Conservation (phyloP, 2,329 filamentous ascomycete species). For the Venturia aucupariae region DNA sequence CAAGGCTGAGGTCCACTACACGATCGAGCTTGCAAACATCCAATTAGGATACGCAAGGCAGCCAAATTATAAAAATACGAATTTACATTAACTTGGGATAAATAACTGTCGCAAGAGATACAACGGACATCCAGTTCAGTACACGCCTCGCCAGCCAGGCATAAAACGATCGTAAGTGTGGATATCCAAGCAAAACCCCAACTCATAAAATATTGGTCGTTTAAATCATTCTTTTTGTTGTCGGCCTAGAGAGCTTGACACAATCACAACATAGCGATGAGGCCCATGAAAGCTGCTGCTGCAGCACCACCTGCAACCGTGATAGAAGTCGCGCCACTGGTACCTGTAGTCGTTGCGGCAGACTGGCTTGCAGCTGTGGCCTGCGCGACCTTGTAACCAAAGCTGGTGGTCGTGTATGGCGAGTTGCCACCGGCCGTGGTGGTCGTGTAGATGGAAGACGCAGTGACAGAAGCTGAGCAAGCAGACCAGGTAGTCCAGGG, state of each 20-base stretch:
- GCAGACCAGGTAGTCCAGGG: conserved; percentile 16
- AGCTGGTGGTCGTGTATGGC: conserved; percentile 13
- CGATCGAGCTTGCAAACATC: no score
- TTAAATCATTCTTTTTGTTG: background rate
- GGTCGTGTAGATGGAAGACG: conserved; percentile 15
- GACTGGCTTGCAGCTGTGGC: background rate
- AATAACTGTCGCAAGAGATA: background rate
- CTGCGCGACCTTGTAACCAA: conserved; percentile 14
- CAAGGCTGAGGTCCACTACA: no score
- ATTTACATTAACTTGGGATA: background rate
- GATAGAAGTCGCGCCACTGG: background rate
- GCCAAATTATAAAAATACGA: background rate
- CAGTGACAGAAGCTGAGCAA: conserved; percentile 14
- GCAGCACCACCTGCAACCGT: conserved; percentile 10
- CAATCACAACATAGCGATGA: background rate
- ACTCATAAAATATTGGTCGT: background rate
- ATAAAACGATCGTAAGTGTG: conserved; percentile 6
- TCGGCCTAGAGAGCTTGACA: background rate
- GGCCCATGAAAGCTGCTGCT: conserved; percentile 3
- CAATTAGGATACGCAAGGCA: no score
- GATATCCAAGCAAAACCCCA: no score
- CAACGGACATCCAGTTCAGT: background rate
- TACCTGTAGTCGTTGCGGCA: background rate
- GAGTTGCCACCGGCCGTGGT: background rate
- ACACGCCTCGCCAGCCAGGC: conserved; percentile 3